These are phyloP conservation scores for Angomonas ambiguus DNA, from an alignment of 208 protist species.

Conservation along the genomic window DNA sequence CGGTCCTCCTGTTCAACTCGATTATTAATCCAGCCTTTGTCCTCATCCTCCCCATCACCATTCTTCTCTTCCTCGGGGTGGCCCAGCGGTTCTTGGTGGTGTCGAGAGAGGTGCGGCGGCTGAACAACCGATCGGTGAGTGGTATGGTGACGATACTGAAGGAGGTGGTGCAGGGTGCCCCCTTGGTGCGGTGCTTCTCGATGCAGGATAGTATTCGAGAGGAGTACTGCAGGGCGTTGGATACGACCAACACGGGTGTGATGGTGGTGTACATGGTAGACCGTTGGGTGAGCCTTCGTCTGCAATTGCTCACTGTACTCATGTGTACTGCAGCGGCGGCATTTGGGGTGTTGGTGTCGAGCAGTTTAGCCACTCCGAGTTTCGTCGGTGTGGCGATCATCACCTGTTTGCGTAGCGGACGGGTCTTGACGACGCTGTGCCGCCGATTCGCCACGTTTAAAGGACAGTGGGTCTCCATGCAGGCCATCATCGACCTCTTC, in stretches of 20 bases:
- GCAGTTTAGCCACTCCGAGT: conserved; percentile 25
- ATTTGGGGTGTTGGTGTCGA: conserved; percentile 46
- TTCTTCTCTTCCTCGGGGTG: conserved; percentile 40
- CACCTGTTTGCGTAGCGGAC: conserved; percentile 32
- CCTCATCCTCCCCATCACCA: conserved; percentile 39
- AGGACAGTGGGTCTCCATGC: conserved; percentile 46
- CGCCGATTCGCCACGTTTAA: conserved; percentile 29
- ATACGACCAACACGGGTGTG: conserved; percentile 53
- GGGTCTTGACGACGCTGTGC: conserved; percentile 38
- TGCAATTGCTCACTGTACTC: conserved; percentile 40
- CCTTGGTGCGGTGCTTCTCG: conserved; percentile 49
- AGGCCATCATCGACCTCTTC: conserved; percentile 48
- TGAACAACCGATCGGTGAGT: conserved; percentile 43
- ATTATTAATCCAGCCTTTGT: conserved; percentile 54
- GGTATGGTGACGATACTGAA: conserved; percentile 44
- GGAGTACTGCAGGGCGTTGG: conserved; percentile 63
- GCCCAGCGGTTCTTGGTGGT: conserved; percentile 42
- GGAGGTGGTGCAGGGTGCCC: conserved; percentile 49
- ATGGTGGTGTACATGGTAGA: conserved; percentile 52
- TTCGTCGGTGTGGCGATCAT: conserved; percentile 49
- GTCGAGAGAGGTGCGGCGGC: conserved; percentile 40
- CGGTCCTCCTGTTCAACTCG: conserved; percentile 38
- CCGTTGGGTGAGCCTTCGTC: conserved; percentile 52
- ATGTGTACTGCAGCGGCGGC: conserved; percentile 36
- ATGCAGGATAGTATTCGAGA: conserved; percentile 54